Evolutionary conservation across 2,329 filamentous ascomycete species (phyloP), one percentile per base, ranked within the genome.

Genomic region (Trichoderma sp.): DNA sequence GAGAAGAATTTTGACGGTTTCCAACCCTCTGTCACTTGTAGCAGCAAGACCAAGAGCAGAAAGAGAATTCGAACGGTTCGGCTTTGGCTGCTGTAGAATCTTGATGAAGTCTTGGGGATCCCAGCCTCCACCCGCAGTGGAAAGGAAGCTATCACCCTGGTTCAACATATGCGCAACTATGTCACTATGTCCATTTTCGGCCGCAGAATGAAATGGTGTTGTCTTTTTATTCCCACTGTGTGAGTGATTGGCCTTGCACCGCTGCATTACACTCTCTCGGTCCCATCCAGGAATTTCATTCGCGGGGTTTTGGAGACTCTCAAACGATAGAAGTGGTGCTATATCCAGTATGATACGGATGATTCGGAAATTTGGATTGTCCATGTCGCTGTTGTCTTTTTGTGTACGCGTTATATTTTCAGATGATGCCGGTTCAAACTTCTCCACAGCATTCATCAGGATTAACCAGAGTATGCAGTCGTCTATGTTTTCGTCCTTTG

Each of bases 141-240:
- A 43, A 43, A 43, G 39, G 15, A 43, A 17, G 39, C 39, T n/a
- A 6, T 43, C 1, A 3, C 15, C 15, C 3, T 3, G 39, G 15
- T 9, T 43, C 9, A 43, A 9, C 39, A 43, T 43, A 43, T 43
- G 17, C 17, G 15, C 39, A 9, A 43, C 8, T 43, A 43, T n/a
- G 0, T 43, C 0, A 1, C 0, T 17, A 1, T 1, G 17, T 8
- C 3, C 39, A 8, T n/a, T 0, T n/a, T 43, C 15, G 6, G 3
- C 39, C 0, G 39, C 39, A 17, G 39, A 0, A 7, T 43, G 39
- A 43, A 43, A 43, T 4, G 36, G 36, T 6, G 36, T 43, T 43
- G 36, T 36, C 6, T 6, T 36, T 36, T 13, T 36, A 6, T 36
- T 17, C 36, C 36, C 0, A 3, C 36, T 2, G 6, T 3, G 3